These are phyloP conservation scores for Pugionium dolabratum DNA, from an alignment of 345 rosid genomes.

Conservation along the genomic window DNA sequence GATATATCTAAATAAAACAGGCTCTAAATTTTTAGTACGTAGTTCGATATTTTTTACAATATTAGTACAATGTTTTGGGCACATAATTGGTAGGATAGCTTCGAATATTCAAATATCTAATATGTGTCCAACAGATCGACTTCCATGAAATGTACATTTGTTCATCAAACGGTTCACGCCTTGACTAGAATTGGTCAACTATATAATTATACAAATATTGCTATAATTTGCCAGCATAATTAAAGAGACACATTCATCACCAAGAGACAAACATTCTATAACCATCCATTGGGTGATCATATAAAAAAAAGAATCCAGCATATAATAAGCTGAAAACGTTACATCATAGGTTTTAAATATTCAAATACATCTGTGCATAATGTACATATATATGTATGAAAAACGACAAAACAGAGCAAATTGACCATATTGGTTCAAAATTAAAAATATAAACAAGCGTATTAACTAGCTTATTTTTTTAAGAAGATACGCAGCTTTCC, in stretches of 20 bases:
- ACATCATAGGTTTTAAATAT: background rate
- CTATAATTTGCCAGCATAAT: slow-evolving; percentile 15
- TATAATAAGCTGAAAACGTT: slow-evolving; percentile 7
- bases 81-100: slow-evolving; percentile 14
- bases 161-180: slow-evolving; percentile 16
- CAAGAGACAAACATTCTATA: slow-evolving; percentile 17
- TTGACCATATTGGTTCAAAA: slow-evolving; percentile 21
- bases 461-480: background rate
- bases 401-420: slow-evolving; percentile 12
- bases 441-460: slow-evolving; percentile 13
- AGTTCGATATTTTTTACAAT: background rate
- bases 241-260: slow-evolving; percentile 38
- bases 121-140: slow-evolving; percentile 13
- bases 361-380: slow-evolving; percentile 14
- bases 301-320: slow-evolving; percentile 2
- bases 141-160: slow-evolving; percentile 21
- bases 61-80: slow-evolving; percentile 5
- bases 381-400: slow-evolving; percentile 8
- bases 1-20: background rate
- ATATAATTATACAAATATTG: slow-evolving; percentile 12
- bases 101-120: background rate
- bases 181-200: slow-evolving; percentile 30
- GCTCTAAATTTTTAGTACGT: background rate
- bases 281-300: slow-evolving; percentile 22
- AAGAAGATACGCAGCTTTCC: too few species aligned